A percentile compares a stretch with the other conserved stretches of the same genome.
phyloP scores from a whole-genome alignment of 176 grass and related monocot species.

The Aegilops bicornis region DNA sequence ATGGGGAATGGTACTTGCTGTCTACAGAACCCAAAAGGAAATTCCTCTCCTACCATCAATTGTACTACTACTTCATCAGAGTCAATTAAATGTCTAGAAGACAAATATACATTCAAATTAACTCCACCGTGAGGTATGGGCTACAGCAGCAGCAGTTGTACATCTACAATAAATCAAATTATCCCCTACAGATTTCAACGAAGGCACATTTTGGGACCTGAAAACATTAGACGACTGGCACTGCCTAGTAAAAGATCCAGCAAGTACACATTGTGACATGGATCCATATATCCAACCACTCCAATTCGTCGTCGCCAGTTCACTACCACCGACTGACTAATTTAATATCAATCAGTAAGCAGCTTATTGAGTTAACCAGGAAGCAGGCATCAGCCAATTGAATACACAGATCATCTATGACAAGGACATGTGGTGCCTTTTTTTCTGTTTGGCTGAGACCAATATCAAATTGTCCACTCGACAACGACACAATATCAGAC shows the following conservation, averaged over 20 bases:
- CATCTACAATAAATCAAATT: conserved; percentile 9
- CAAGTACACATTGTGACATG: not conserved
- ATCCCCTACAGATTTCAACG: not conserved
- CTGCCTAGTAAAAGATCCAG: conserved; percentile 11
- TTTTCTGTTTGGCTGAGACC: not conserved
- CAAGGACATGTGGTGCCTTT: conserved; percentile 11
- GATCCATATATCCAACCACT: not conserved
- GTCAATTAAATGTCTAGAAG: conserved; percentile 2
- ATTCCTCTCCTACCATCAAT: not conserved
- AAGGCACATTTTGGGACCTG: not conserved
- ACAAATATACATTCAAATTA: not conserved
- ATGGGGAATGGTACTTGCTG: not conserved
- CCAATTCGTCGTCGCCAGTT: not conserved
- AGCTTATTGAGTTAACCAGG: not conserved
- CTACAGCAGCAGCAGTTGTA: conserved; percentile 3
- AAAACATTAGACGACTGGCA: not conserved
- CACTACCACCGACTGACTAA: not conserved
- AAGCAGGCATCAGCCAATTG: not conserved
- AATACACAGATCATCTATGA: conserved; percentile 21
- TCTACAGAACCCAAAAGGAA: not conserved
- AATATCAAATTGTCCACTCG: not conserved
- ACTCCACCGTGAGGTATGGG: not conserved
- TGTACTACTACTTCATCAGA: conserved; percentile 6
- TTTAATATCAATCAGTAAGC: not conserved
- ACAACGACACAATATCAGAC: not conserved